Percentiles rank a stretch among this genome's conserved stretches.
These are phyloP conservation scores for Clarireedia monteithiana DNA, from an alignment of 2,329 filamentous ascomycete genomes.

Conservation along the genomic window DNA sequence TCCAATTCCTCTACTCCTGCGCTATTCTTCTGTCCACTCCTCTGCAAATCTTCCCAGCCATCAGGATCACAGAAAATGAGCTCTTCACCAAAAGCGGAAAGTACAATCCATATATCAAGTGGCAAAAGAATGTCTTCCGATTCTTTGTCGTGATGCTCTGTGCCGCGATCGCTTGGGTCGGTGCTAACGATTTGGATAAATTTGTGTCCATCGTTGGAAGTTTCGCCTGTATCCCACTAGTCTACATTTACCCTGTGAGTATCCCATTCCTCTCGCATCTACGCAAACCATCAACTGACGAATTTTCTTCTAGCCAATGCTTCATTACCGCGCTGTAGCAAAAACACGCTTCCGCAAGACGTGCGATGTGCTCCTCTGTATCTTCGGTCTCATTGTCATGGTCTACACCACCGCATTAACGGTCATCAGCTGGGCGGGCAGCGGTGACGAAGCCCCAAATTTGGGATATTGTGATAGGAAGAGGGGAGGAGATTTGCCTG, in stretches of 20 bases:
- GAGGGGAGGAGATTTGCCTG: slow-evolving; percentile 3
- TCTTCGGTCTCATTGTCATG: slow-evolving; percentile 84
- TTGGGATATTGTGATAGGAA: slow-evolving; percentile 56
- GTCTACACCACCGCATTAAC: slow-evolving; percentile 85
- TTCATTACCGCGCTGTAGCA: slow-evolving; percentile 79
- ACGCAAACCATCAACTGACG: neutral
- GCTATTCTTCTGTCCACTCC: slow-evolving; percentile 96
- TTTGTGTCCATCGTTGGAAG: slow-evolving; percentile 94
- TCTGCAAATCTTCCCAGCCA: slow-evolving; percentile 94
- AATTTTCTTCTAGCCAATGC: slow-evolving; percentile 57
- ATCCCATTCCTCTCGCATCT: neutral
- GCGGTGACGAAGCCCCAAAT: slow-evolving; percentile 37
- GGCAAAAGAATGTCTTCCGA: slow-evolving; percentile 97
- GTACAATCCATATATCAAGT: slow-evolving; percentile 98
- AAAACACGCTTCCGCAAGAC: slow-evolving; percentile 57
- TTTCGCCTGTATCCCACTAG: slow-evolving; percentile 94
- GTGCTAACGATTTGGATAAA: slow-evolving; percentile 90
- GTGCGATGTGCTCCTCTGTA: slow-evolving; percentile 66
- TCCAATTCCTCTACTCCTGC: slow-evolving; percentile 95
- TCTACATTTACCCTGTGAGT: slow-evolving; percentile 95
- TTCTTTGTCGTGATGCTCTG: slow-evolving; percentile 88
- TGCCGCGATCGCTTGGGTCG: slow-evolving; percentile 81
- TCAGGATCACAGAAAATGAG: slow-evolving; percentile 91
- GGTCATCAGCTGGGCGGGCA: slow-evolving; percentile 73
- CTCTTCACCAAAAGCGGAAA: slow-evolving; percentile 92